Base-by-base conservation (phyloP, 2,329 filamentous ascomycete genomes). In the Phialophora tarda region DNA sequence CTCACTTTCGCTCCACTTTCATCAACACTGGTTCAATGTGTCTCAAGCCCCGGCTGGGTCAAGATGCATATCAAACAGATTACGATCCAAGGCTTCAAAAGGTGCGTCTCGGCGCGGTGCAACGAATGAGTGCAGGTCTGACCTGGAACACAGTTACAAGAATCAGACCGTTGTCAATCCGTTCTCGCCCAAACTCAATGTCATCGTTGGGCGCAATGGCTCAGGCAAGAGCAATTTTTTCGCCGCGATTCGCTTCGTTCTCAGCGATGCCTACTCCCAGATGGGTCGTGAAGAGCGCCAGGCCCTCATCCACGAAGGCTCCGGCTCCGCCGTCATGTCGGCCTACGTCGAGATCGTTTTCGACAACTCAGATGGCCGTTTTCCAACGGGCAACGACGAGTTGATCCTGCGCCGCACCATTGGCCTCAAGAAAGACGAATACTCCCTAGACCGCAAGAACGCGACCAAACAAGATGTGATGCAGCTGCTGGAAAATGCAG, bases 221-320 rank as follows among this genome's bases (percentile, higher is more conserved):
- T 98, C 95, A 2, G 95, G 95, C 76, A 99, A 99, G 85, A 97
- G 93, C 79, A 99, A 99, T 82, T 99, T 99, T 86, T 99, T 99
- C 81, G 94, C 95, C 59, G 95, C 95, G 53, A 97, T 99, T 79
- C 93, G 95, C 65, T 99, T 99, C 81, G 96, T 98, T 54, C 89
- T 99, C 69, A 95, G 93, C 80, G 95, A 99, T 88, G 92, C 93
- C 71, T 99, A 99, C 80, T 96, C 91, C 53, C 91, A 96, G 78
- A 92, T 99, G 87, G 92, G 91, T 71, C 91, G 94, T 74, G 95
- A 99, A 78, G 94, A 99, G 83, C 92, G 95, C 68, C 93, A 96
- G 79, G 93, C 92, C 32, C 86, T 99, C 41, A 86, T 99, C n/a
- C 95, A 99, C 83, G 96, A 99, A 84, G 96, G 96, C 48, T 96